Base-by-base conservation (phyloP, 2,329 filamentous ascomycete species). In the Fusarium siculi region DNA sequence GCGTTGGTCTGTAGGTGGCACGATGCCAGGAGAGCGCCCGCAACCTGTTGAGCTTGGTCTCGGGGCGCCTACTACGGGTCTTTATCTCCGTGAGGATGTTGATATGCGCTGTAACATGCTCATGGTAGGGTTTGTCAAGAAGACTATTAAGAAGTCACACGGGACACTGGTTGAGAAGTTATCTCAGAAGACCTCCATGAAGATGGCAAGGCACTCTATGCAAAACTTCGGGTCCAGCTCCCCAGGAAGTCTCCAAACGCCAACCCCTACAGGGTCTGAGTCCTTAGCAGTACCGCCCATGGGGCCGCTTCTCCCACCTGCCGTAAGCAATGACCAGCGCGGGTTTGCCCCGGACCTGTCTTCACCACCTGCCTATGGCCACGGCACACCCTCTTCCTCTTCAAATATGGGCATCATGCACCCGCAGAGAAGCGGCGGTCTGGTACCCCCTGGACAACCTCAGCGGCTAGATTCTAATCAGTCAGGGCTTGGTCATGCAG, bases 11-110 rank as follows among this genome's bases (percentile, higher is more conserved):
- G 85, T 97, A 8, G 90, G 89, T 50, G 94, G 94, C 15, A 90
- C 88, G 15, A 83, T 93, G 46, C 91, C 92, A 1, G 93, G 92
- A 23, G 93, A 97, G 81, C 88, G 90, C 2, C 84, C 86, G 36
- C 87, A 92, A 76, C 86, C 89, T 0, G 82, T 88, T 16, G 93
- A 96, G 82, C 82, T 93, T 28, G 92, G 91, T 9, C 82, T 93
- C 10, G 87, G 87, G 19, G 89, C 87, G 1, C 93, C 94, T 0
- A 81, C 86, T 28, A 84, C 89, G 44, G 94, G 94, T 0, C 84
- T 97, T 18, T 97, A 95, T 79, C 84, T 97, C 46, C 87, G 93
- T n/a, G 94, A 97, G 84, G 94, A 97, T 74, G 91, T 96, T 54
- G 92, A 94, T 71, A 73, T 97, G 86, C 88, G 88, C 64, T 97